A percentile compares a stretch with the other conserved stretches of the same genome.
These are phyloP conservation scores for Saccharomycodes ludwigii DNA, from an alignment of 805 yeast genomes.

Conservation along the genomic window DNA sequence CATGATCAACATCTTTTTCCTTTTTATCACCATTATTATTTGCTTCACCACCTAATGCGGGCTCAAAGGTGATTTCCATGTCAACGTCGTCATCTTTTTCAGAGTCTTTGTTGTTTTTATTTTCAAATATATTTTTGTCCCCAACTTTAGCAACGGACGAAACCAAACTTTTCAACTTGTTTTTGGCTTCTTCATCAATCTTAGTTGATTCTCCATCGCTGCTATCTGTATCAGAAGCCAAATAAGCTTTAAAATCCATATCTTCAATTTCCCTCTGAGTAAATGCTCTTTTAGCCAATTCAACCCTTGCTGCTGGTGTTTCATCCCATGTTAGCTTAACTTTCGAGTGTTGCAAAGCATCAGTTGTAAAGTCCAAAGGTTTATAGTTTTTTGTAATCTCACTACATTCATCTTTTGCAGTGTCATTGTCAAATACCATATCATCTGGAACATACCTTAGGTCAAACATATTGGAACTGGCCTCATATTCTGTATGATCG, in stretches of 20 bases:
- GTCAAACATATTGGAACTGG: slow-evolving; percentile 90
- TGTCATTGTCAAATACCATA: slow-evolving; percentile 65
- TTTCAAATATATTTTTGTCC: slow-evolving; percentile 24
- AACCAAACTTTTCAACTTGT: slow-evolving; percentile 52
- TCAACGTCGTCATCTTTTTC: slow-evolving; percentile 46
- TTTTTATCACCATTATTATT: slow-evolving; percentile 18
- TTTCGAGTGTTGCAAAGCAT: slow-evolving; percentile 91
- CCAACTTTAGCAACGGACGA: slow-evolving; percentile 34
- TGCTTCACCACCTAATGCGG: slow-evolving; percentile 50
- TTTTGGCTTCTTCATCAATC: slow-evolving; percentile 27
- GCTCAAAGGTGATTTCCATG: slow-evolving; percentile 93
- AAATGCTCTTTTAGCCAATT: slow-evolving; percentile 68
- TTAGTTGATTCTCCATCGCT: slow-evolving; percentile 32
- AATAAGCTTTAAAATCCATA: slow-evolving; percentile 84
- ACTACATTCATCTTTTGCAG: slow-evolving; percentile 61
- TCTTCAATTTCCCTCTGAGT: slow-evolving; percentile 80
- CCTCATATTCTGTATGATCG: slow-evolving; percentile 92
- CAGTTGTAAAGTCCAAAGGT: slow-evolving; percentile 77
- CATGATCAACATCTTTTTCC: slow-evolving; percentile 15
- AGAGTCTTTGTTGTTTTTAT: slow-evolving; percentile 8
- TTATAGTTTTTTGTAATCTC: slow-evolving; percentile 66
- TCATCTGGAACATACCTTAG: slow-evolving; percentile 87
- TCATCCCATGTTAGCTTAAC: slow-evolving; percentile 98
- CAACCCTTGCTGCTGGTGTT: slow-evolving; percentile 81
- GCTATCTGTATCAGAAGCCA: slow-evolving; percentile 61